A percentile compares a stretch with the other conserved stretches of the same genome.
These are phyloP conservation scores for Trichoderma oligosporum DNA, from an alignment of 2,329 filamentous ascomycete genomes.

Conservation along the genomic window DNA sequence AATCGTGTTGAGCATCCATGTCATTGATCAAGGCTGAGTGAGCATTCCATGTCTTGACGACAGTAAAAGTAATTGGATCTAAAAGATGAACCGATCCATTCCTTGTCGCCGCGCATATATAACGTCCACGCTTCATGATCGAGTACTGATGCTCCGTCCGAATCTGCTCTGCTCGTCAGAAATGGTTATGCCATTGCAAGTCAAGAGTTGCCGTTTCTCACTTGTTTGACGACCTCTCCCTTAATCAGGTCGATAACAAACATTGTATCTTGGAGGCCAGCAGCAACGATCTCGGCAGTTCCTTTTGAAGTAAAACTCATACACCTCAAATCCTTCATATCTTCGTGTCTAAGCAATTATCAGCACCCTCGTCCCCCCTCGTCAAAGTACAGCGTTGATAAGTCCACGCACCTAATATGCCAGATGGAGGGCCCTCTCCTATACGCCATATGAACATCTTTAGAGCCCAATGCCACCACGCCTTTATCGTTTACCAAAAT, in stretches of 20 bases:
- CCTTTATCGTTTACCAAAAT: constrained; percentile 89
- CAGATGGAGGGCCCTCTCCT: constrained; percentile 80
- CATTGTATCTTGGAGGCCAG: constrained; percentile 82
- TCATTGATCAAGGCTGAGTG: constrained; percentile 88
- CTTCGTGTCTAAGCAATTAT: constrained; percentile 52
- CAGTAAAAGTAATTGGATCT: constrained; percentile 70
- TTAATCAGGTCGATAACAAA: constrained; percentile 69
- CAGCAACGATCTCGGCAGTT: constrained; percentile 77
- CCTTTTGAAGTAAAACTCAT: constrained; percentile 94
- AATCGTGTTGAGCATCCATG: constrained; percentile 95
- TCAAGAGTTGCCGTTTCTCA: constrained; percentile 28
- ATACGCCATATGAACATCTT: constrained; percentile 83
- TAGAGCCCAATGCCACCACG: constrained; percentile 76
- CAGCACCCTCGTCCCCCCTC: constrained; percentile 18
- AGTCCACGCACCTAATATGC: constrained; percentile 67
- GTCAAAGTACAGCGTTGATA: background rate
- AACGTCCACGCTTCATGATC: constrained; percentile 85
- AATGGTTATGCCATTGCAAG: background rate
- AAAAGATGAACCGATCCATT: constrained; percentile 81
- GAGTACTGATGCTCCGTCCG: constrained; percentile 74
- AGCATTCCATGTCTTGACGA: constrained; percentile 85
- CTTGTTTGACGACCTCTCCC: constrained; percentile 67
- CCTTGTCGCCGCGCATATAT: constrained; percentile 87
- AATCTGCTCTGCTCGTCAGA: constrained; percentile 49
- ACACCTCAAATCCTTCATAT: constrained; percentile 83